phyloP scores from a whole-genome alignment of 495 filamentous ascomycete species.

The Hypoxylon crocopeplum region DNA sequence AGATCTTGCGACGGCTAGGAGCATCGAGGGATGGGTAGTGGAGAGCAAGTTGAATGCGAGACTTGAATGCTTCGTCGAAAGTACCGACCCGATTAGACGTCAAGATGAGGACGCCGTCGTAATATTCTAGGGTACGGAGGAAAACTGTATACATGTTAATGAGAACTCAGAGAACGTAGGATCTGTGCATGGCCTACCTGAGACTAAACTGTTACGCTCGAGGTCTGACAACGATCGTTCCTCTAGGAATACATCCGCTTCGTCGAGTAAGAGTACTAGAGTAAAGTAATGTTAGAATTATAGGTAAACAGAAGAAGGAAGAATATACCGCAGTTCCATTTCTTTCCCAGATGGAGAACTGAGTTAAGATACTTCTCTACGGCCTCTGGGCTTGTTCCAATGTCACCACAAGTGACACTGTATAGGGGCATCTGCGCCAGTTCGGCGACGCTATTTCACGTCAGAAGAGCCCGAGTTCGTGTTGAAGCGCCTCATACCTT shows the following conservation, averaged over 20 bases:
- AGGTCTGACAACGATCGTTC: slow-evolving; percentile 47
- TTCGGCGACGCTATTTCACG: slow-evolving; percentile 44
- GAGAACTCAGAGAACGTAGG: too few relatives aligned
- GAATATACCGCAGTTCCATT: slow-evolving; percentile 38
- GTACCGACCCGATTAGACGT: slow-evolving; percentile 59
- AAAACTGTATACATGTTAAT: slow-evolving; percentile 43
- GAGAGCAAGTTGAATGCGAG: slow-evolving; percentile 54
- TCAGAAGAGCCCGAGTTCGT: too few relatives aligned
- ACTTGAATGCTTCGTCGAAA: slow-evolving; percentile 58
- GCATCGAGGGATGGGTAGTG: slow-evolving; percentile 46
- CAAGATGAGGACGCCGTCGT: slow-evolving; percentile 60
- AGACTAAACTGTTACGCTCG: slow-evolving; percentile 57
- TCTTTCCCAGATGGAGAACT: slow-evolving; percentile 47
- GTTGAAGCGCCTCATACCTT: neutral
- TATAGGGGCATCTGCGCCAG: slow-evolving; percentile 49
- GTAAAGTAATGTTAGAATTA: slow-evolving; percentile 28
- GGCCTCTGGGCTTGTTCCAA: slow-evolving; percentile 45
- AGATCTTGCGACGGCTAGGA: slow-evolving; percentile 42
- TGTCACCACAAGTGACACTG: slow-evolving; percentile 53
- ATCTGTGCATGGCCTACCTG: slow-evolving; percentile 39
- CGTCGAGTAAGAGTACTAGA: slow-evolving; percentile 58
- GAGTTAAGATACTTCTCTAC: slow-evolving; percentile 52
- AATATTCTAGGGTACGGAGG: slow-evolving; percentile 63
- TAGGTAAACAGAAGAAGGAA: too few relatives aligned
- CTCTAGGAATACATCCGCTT: slow-evolving; percentile 64